These are phyloP conservation scores for Hanseniaspora mollemarum DNA, from an alignment of 805 yeast species.

Conservation along the genomic window DNA sequence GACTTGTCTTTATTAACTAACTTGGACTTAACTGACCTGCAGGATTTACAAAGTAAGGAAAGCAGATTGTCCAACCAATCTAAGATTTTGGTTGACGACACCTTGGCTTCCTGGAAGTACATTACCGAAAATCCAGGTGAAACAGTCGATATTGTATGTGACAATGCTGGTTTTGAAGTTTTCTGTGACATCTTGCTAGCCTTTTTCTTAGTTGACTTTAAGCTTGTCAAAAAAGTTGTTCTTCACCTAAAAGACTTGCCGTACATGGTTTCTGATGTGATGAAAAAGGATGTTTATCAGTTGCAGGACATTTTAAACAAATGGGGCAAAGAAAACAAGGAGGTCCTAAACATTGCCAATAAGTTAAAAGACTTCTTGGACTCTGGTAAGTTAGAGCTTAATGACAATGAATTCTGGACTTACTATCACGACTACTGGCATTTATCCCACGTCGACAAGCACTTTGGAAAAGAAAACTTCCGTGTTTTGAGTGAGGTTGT, in stretches of 20 bases:
- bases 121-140: constrained; percentile 27
- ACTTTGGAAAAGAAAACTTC: constrained; percentile 39
- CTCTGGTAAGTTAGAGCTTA: constrained; percentile 39
- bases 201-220: constrained; percentile 57
- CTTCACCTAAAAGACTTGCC: constrained; percentile 86
- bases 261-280: constrained; percentile 96
- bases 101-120: constrained; percentile 52
- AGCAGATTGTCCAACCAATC: constrained; percentile 72
- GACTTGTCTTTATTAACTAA: constrained; percentile 83
- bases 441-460: constrained; percentile 39
- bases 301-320: neutral
- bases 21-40: constrained; percentile 80
- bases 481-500: constrained; percentile 36
- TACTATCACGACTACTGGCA: constrained; percentile 64
- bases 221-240: constrained; percentile 51
- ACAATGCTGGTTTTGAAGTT: constrained; percentile 90
- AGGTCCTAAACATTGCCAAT: constrained; percentile 39
- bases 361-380: constrained; percentile 36
- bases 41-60: constrained; percentile 81
- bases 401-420: constrained; percentile 79
- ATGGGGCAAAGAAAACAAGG: constrained; percentile 22
- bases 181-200: constrained; percentile 69
- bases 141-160: constrained; percentile 69
- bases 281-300: constrained; percentile 60
- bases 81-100: constrained; percentile 66